A percentile compares a stretch with the other conserved stretches of the same genome.
These are phyloP conservation scores for Pueraria montana DNA, from an alignment of 306 rosid genomes.

Conservation along the genomic window DNA sequence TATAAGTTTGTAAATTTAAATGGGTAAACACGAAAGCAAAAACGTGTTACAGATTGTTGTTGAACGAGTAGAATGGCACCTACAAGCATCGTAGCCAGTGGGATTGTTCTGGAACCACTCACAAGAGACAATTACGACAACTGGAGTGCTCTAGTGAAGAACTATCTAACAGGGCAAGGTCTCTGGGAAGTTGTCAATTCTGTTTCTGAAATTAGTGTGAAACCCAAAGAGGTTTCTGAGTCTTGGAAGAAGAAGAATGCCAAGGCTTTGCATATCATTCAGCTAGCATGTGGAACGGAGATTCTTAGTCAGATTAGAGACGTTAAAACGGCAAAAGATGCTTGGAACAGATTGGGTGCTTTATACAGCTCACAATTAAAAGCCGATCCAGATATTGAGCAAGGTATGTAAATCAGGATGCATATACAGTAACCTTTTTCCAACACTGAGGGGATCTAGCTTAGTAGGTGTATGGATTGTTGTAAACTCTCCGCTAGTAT, in stretches of 20 bases:
- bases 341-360: slow-evolving; percentile 36
- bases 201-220: too few relatives aligned
- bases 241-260: background rate
- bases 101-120: slow-evolving; percentile 39
- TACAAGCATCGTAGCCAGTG: background rate
- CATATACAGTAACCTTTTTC: too few relatives aligned
- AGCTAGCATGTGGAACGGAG: slow-evolving; percentile 38
- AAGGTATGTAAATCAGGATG: too few relatives aligned
- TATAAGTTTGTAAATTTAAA: too few relatives aligned
- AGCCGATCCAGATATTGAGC: too few relatives aligned
- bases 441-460: too few relatives aligned
- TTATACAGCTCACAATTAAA: too few relatives aligned
- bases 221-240: background rate
- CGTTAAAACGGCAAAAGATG: background rate
- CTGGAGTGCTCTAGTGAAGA: slow-evolving; percentile 38
- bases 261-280: slow-evolving; percentile 47
- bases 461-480: too few relatives aligned
- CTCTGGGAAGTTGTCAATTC: slow-evolving; percentile 26
- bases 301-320: background rate
- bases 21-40: too few relatives aligned
- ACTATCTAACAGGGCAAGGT: slow-evolving; percentile 31
- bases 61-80: background rate
- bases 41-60: too few relatives aligned
- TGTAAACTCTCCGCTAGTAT: too few relatives aligned
- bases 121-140: slow-evolving; percentile 36